Evolutionary conservation across 495 filamentous ascomycete species (phyloP).

Genomic region (Neurospora africana): DNA sequence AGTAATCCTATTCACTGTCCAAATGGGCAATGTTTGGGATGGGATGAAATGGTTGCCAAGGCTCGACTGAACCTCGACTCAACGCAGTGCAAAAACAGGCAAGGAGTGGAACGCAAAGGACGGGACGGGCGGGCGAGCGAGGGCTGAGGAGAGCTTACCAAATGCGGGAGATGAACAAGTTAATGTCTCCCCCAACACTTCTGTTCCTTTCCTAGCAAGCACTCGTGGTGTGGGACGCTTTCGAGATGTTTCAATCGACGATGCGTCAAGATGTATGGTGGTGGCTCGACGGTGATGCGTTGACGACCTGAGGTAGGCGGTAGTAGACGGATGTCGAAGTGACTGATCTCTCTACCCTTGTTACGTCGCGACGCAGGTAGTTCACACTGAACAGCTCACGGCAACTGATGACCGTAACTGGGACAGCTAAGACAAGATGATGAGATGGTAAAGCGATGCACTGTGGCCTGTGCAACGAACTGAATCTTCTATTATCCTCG

Average conservation of each 20-base stretch:
- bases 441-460: constrained; percentile 8
- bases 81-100: neutral
- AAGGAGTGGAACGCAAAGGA: neutral
- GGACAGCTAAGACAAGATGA: constrained; percentile 12
- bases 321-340: neutral
- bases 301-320: constrained; percentile 6
- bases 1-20: neutral
- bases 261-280: constrained; percentile 2
- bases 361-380: constrained; percentile 1
- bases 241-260: constrained; percentile 29
- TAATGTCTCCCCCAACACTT: constrained; percentile 85
- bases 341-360: neutral
- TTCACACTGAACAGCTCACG: constrained; percentile 19
- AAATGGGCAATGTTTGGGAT: neutral
- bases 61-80: neutral
- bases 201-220: constrained; percentile 26
- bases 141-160: constrained; percentile 46
- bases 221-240: constrained; percentile 6
- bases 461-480: constrained; percentile 27
- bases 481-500: constrained; percentile 25
- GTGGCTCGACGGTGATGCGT: neutral
- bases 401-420: constrained; percentile 14
- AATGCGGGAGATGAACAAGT: constrained; percentile 91
- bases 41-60: neutral
- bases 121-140: neutral